Base-by-base conservation (phyloP, 768 basidiomycete species). In the Holtermannia corniformis region DNA sequence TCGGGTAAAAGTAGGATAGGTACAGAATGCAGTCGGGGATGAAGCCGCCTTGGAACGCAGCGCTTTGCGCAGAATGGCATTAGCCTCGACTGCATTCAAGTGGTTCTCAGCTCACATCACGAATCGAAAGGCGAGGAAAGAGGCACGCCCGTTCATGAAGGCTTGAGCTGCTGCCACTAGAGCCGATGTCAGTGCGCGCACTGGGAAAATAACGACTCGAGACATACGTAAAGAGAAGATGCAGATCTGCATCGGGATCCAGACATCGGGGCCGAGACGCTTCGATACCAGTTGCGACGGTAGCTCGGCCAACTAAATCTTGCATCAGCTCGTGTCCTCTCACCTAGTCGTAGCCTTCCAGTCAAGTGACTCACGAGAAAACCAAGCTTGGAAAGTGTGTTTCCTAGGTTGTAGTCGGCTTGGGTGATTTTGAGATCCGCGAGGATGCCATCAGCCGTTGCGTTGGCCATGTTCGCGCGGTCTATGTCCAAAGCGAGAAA, bases 261-360 rank as follows among this genome's bases (percentile, higher is more conserved):
- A 84, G 7, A 80, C 72, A 70, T 85, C 83, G 0, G 82, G 82
- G 0, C 83, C 82, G 20, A 84, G 71, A 3, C 81, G 76, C 64
- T 85, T 84, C 32, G 81, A 82, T 24, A 85, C 65, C 20, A 84
- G 72, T 62, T 84, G 82, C 0, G 82, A 83, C 16, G 83, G 83
- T 14, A 85, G 72, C 64, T 84, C 83, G 68, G 81, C 80, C 51
- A 68, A n/a, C n/a, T n/a, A n/a, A n/a, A n/a, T n/a, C n/a, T n/a
- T n/a, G n/a, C n/a, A n/a, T n/a, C n/a, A n/a, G n/a, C n/a, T n/a
- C n/a, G n/a, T n/a, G n/a, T n/a, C n/a, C n/a, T n/a, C n/a, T n/a
- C n/a, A n/a, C n/a, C n/a, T n/a, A n/a, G n/a, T n/a, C n/a, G n/a
- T n/a, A n/a, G n/a, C n/a, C n/a, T n/a, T n/a, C n/a, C n/a, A n/a